Percentiles rank a stretch among this genome's conserved stretches.
Evolutionary conservation across 805 yeast genomes (phyloP).

Genomic region (Candida ortonii): DNA sequence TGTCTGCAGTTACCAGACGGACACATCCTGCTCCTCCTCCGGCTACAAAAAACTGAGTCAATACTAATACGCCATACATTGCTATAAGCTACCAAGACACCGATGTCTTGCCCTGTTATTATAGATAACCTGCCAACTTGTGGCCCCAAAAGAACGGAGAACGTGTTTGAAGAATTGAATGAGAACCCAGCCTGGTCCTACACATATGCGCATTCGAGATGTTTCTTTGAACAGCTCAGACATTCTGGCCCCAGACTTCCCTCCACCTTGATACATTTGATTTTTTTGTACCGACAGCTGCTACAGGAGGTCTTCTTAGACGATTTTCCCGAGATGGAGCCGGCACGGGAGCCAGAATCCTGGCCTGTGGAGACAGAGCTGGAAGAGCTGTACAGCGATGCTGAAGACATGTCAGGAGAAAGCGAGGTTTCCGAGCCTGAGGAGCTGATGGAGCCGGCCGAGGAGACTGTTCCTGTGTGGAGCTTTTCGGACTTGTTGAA

Average conservation of each 20-base stretch:
- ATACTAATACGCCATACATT: too few species aligned
- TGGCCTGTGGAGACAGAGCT: constrained; percentile 1
- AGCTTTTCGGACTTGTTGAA: constrained; percentile 33
- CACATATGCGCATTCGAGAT: constrained; percentile 26
- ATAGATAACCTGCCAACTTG: too few species aligned
- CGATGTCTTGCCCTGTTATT: too few species aligned
- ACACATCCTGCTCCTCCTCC: constrained; percentile 6
- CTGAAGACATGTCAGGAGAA: constrained; percentile 1
- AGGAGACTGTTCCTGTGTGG: constrained; percentile 5
- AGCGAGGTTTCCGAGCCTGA: constrained; percentile 2
- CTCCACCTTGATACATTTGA: constrained; percentile 33
- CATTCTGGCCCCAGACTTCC: constrained; percentile 21
- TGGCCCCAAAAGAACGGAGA: too few species aligned
- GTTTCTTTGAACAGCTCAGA: constrained; percentile 30
- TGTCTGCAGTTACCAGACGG: not conserved
- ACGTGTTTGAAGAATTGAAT: not conserved
- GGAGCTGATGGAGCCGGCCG: constrained; percentile 2
- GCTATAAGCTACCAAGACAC: too few species aligned
- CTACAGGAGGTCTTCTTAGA: constrained; percentile 35
- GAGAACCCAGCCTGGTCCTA: constrained; percentile 1
- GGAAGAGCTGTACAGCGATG: constrained; percentile 1
- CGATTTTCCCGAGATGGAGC: constrained; percentile 12
- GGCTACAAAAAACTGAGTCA: too few species aligned
- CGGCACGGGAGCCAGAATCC: too few species aligned
- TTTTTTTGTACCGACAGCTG: constrained; percentile 34